phyloP scores from a whole-genome alignment of 2,329 filamentous ascomycete species.

The Fusarium nisikadoi region DNA sequence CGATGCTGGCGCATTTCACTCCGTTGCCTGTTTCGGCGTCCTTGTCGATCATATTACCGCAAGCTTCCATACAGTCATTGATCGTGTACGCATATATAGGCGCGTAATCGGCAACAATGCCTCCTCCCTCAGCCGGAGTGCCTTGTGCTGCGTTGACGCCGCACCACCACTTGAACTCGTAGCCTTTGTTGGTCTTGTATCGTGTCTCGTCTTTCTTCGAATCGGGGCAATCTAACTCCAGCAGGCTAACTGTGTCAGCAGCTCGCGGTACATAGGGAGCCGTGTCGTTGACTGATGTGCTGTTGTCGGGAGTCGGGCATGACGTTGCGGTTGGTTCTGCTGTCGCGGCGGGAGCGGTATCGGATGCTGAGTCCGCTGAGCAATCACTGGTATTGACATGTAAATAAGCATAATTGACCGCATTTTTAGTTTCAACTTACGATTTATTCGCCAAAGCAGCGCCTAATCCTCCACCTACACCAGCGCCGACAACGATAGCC shows the following conservation, averaged over 20 bases:
- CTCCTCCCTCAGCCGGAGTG: conserved; percentile 5
- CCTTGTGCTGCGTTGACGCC: conserved; percentile 22
- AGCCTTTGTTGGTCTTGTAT: conserved; percentile 29
- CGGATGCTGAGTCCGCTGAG: not conserved
- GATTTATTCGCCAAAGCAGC: conserved; percentile 30
- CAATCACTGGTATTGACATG: not conserved
- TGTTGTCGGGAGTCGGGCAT: conserved; percentile 17
- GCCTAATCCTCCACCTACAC: conserved; percentile 31
- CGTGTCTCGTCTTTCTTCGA: conserved; percentile 7
- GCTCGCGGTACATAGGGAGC: conserved; percentile 24
- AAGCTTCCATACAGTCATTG: conserved; percentile 28
- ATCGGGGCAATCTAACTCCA: conserved; percentile 18
- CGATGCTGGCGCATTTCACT: conserved; percentile 12
- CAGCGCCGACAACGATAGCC: conserved; percentile 29
- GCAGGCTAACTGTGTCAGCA: not conserved
- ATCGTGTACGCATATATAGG: conserved; percentile 16
- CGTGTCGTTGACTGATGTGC: conserved; percentile 14
- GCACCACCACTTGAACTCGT: conserved; percentile 34
- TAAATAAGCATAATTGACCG: not conserved
- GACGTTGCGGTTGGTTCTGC: conserved; percentile 12
- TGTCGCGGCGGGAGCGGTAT: conserved; percentile 13
- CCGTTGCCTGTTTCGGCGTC: not conserved
- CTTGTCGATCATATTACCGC: conserved; percentile 19
- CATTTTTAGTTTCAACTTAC: not conserved
- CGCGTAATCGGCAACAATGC: conserved; percentile 4